Evolutionary conservation across 2,329 filamentous ascomycete species (phyloP).

Genomic region (Fusarium nanum): DNA sequence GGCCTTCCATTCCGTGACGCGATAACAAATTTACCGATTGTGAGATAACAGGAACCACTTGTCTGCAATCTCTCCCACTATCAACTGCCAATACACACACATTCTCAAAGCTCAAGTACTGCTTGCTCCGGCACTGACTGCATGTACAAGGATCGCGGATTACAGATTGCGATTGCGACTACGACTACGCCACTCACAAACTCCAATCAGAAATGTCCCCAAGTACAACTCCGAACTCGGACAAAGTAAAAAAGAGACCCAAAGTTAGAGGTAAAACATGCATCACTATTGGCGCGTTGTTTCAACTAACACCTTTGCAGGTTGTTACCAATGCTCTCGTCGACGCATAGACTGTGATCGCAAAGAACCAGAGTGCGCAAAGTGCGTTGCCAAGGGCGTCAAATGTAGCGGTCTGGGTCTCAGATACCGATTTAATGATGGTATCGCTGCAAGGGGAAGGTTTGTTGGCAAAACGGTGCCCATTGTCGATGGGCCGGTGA

Average conservation of each 20-base stretch:
- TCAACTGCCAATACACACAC: too few species aligned
- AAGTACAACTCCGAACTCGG: background rate
- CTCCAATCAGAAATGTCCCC: background rate
- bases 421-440: conserved; percentile 42
- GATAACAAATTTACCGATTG: conserved; percentile 6
- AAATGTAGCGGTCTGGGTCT: conserved; percentile 38
- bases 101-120: background rate
- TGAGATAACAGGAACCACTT: background rate
- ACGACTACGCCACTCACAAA: background rate
- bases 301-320: background rate
- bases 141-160: background rate
- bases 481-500: background rate
- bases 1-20: background rate
- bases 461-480: conserved; percentile 38
- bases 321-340: conserved; percentile 42
- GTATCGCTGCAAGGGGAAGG: conserved; percentile 38
- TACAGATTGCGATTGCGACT: background rate
- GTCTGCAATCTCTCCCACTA: background rate
- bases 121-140: background rate
- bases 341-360: conserved; percentile 44
- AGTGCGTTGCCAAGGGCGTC: conserved; percentile 36
- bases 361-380: conserved; percentile 37
- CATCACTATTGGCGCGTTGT: rapidly evolving
- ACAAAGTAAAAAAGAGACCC: conserved; percentile 27
- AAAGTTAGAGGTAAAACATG: conserved; percentile 26